Evolutionary conservation across 768 basidiomycete species (phyloP).

Genomic region (Phlebiopsis flavidoalba): DNA sequence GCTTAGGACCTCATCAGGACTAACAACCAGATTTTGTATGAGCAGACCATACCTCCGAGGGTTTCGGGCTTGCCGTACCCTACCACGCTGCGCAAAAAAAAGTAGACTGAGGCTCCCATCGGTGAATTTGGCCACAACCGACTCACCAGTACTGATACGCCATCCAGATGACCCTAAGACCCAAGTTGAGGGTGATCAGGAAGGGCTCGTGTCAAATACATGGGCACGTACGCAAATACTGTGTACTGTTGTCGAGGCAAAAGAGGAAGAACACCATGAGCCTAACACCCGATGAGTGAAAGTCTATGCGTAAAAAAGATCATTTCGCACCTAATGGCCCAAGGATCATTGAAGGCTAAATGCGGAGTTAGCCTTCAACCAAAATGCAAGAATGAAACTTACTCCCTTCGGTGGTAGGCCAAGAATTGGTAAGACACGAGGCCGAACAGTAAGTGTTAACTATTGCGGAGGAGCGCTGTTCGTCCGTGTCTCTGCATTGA

Average conservation of each 20-base stretch:
- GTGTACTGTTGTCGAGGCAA: slow-evolving; percentile 31
- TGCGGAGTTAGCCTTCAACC: neutral
- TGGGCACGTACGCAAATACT: slow-evolving; percentile 20
- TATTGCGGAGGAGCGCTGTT: neutral
- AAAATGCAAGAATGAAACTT: slow-evolving; percentile 3
- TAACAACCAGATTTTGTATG: slow-evolving; percentile 18
- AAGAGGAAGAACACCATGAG: slow-evolving; percentile 29
- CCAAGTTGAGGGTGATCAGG: too few relatives aligned
- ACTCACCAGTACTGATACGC: slow-evolving; percentile 13
- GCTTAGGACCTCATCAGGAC: neutral
- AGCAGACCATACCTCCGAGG: slow-evolving; percentile 23
- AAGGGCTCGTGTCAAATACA: neutral
- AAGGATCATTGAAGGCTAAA: slow-evolving; percentile 33
- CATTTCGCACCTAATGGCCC: slow-evolving; percentile 28
- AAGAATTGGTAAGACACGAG: slow-evolving; percentile 39
- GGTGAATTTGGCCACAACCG: neutral
- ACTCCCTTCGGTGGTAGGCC: slow-evolving; percentile 27
- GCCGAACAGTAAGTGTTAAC: slow-evolving; percentile 30
- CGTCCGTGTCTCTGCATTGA: neutral
- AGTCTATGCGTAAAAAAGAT: neutral
- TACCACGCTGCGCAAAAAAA: slow-evolving; percentile 3
- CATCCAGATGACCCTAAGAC: slow-evolving; percentile 12
- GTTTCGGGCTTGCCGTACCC: slow-evolving; percentile 19
- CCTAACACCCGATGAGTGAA: slow-evolving; percentile 16
- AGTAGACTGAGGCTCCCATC: neutral